These are phyloP conservation scores for Circinella minor DNA, from an alignment of 371 early-diverging fungal species.

Conservation along the genomic window DNA sequence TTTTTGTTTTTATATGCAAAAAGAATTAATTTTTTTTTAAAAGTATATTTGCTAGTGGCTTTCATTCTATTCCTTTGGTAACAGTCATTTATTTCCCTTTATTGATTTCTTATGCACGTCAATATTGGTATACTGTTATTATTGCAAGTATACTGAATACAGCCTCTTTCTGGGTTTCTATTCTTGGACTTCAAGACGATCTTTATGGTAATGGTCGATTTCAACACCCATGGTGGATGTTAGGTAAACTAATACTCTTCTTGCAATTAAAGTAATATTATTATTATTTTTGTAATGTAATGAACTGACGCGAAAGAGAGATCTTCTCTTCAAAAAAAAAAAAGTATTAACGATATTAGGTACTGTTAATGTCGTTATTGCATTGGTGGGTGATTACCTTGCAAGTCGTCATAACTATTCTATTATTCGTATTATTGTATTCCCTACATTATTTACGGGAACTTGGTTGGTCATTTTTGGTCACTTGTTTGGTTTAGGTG, in stretches of 20 bases:
- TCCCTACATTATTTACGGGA: conserved; percentile 37
- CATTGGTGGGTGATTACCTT: background rate
- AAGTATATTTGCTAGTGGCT: conserved; percentile 41
- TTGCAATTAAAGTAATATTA: too few relatives aligned
- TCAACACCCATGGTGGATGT: conserved; percentile 16
- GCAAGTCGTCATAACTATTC: background rate
- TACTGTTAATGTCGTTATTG: background rate
- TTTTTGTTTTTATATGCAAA: background rate
- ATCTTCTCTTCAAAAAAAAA: too few relatives aligned
- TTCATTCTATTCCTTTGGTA: conserved; percentile 39
- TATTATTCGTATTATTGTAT: conserved; percentile 27
- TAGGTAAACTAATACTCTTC: conserved; percentile 18
- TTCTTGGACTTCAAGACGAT: conserved; percentile 26
- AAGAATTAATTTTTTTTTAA: background rate
- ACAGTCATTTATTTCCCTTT: conserved; percentile 29
- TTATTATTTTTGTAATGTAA: too few relatives aligned
- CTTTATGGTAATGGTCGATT: conserved; percentile 13
- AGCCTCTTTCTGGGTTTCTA: conserved; percentile 18
- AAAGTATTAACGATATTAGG: background rate
- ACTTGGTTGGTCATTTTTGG: conserved; percentile 24
- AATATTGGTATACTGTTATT: conserved; percentile 19
- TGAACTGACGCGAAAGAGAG: too few relatives aligned
- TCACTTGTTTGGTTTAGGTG: conserved; percentile 29
- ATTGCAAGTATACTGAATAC: conserved; percentile 19
- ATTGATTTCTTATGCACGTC: conserved; percentile 29